Base-by-base conservation (phyloP, 2,329 filamentous ascomycete species). In the Talaromyces sp. region DNA sequence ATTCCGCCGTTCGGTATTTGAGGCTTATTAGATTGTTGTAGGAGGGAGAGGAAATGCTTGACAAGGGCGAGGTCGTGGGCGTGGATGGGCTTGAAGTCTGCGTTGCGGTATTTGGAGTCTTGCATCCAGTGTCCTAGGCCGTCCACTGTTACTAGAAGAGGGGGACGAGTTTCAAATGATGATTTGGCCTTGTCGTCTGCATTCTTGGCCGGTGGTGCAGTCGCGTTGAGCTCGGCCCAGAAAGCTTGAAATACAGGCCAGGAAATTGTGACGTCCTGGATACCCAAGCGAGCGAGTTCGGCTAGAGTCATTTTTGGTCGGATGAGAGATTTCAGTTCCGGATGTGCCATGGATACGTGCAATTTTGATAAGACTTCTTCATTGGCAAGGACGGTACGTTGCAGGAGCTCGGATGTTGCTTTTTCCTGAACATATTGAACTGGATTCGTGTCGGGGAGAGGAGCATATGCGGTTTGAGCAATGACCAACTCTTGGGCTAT, bases 111-210 rank as follows among this genome's bases (percentile, higher is more conserved):
- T 45, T 83, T 84, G 62, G 87, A 90, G 37, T 85, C 70, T 64
- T 81, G 82, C 89, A 96, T 96, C 74, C 91, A 84, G 77, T 94
- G 89, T 56, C 84, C 81, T 36, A 97, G 79, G 54, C 87, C 87
- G 70, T 99, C 94, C 53, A 95, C 77, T 43, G 86, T 78, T 64
- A 97, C 81, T 52, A 97, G 78, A 59, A 97, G 79, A 1, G 83
- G 84, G 17, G 84, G 81, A 15, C 85, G 76, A 65, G 77, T 22
- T 45, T 67, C 58, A 74, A 73, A 81, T 71, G 48, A 2, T 7
- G 48, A 11, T 37, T 69, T 70, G 69, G 66, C 72, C 70, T 48
- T 33, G 43, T 31, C 45, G n/a, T 25, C 53, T 17, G 41, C 17
- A 6, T 78, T 71, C 13, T 75, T 66, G 48, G 77, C 76, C 60